Conservation (phyloP, 768 basidiomycete species). For the Inosperma sp. region DNA sequence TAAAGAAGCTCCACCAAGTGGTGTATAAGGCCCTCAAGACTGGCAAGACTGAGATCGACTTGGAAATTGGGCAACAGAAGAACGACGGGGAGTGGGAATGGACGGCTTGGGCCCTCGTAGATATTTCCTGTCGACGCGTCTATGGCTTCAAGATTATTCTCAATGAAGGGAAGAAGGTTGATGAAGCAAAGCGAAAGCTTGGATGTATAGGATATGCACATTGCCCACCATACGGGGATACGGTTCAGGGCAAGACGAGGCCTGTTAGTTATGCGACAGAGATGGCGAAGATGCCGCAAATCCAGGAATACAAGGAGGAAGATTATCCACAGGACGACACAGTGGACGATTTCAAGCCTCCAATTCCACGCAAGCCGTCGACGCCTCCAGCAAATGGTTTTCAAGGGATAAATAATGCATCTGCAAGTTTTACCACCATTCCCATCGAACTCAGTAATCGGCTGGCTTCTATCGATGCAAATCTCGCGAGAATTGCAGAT, state of each 20-base stretch:
- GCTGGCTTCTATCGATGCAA: constrained; percentile 33
- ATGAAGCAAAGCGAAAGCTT: constrained; percentile 19
- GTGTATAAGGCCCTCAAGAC: constrained; percentile 36
- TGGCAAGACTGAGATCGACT: constrained; percentile 35
- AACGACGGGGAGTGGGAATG: constrained; percentile 33
- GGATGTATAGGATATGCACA: constrained; percentile 34
- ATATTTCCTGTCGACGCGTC: constrained; percentile 36
- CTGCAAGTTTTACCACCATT: constrained; percentile 7
- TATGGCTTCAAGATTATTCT: constrained; percentile 40
- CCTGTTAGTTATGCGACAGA: constrained; percentile 35
- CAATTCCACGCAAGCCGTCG: constrained; percentile 25
- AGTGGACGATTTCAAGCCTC: constrained; percentile 32
- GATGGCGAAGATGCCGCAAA: constrained; percentile 24
- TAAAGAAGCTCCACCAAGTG: constrained; percentile 27
- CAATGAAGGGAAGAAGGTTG: constrained; percentile 24
- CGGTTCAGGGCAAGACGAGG: constrained; percentile 22
- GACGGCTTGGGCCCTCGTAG: constrained; percentile 36
- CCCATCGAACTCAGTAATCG: constrained; percentile 28
- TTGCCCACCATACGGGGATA: constrained; percentile 35
- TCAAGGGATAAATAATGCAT: background rate
- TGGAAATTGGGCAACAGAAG: constrained; percentile 29
- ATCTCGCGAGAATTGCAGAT: constrained; percentile 33
- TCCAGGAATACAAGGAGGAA: constrained; percentile 20
- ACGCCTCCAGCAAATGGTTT: constrained; percentile 15
- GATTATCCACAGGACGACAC: constrained; percentile 29